Evolutionary conservation across 257 asterid species (phyloP).

Genomic region (Solanum chaucha): DNA sequence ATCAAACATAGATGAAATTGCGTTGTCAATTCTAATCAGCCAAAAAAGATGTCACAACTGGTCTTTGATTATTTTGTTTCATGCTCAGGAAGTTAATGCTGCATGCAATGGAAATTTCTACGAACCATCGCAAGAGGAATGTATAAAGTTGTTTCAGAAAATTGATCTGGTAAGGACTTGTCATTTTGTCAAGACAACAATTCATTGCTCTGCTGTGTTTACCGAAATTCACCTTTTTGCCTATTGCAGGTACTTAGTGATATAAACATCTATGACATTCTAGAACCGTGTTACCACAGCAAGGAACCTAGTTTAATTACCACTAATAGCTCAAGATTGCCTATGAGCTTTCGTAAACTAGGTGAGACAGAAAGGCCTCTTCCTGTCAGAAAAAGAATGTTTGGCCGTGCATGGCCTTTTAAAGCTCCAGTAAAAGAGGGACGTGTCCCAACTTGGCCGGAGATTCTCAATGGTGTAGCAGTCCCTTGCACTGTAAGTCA

Average conservation of each 20-base stretch:
- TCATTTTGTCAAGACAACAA: background rate
- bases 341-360: slow-evolving; percentile 74
- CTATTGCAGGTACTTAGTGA: slow-evolving; percentile 43
- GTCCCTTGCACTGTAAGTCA: slow-evolving; percentile 81
- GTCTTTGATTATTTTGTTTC: slow-evolving; percentile 9
- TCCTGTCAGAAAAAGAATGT: slow-evolving; percentile 67
- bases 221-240: background rate
- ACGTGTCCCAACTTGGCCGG: slow-evolving; percentile 78
- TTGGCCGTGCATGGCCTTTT: slow-evolving; percentile 96
- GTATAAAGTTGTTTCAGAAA: slow-evolving; percentile 37
- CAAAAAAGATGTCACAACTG: background rate
- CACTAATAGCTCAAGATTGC: slow-evolving; percentile 28
- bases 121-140: slow-evolving; percentile 27
- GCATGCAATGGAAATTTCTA: slow-evolving; percentile 67
- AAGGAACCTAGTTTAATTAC: slow-evolving; percentile 10
- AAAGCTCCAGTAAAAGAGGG: slow-evolving; percentile 88
- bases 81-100: slow-evolving; percentile 43
- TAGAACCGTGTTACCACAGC: slow-evolving; percentile 86
- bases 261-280: slow-evolving; percentile 69
- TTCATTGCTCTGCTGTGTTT: background rate
- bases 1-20: background rate
- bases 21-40: background rate
- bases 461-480: slow-evolving; percentile 28
- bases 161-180: slow-evolving; percentile 44
- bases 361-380: slow-evolving; percentile 89